These are phyloP conservation scores for Metschnikowia kunwiensis DNA, from an alignment of 805 yeast species.

Conservation along the genomic window DNA sequence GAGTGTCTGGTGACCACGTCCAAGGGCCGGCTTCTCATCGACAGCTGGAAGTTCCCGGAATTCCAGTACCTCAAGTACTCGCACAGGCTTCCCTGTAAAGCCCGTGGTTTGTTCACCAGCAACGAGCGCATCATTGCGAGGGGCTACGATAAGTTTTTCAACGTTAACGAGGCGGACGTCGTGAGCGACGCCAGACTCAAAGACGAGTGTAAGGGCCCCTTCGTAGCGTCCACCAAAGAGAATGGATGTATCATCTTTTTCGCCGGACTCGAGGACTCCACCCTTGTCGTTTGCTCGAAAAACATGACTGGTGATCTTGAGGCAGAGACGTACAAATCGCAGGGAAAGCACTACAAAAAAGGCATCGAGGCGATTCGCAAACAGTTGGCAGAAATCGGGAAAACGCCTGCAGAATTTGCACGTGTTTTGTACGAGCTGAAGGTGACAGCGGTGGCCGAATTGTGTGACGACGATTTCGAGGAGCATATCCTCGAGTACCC, in stretches of 20 bases:
- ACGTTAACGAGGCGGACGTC: constrained; percentile 54
- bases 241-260: constrained; percentile 91
- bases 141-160: constrained; percentile 95
- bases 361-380: constrained; percentile 58
- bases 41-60: constrained; percentile 80
- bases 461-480: constrained; percentile 89
- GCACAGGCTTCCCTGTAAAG: constrained; percentile 60
- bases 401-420: constrained; percentile 53
- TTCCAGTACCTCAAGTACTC: constrained; percentile 73
- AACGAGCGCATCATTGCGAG: constrained; percentile 58
- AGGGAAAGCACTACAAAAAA: constrained; percentile 68
- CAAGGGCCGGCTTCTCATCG: constrained; percentile 14
- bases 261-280: constrained; percentile 72
- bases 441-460: constrained; percentile 86
- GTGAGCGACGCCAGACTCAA: constrained; percentile 6
- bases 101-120: constrained; percentile 78
- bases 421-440: constrained; percentile 45
- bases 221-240: constrained; percentile 75
- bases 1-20: constrained; percentile 17
- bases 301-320: constrained; percentile 69
- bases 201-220: constrained; percentile 64
- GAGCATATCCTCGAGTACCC: constrained; percentile 85
- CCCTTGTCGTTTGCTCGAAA: constrained; percentile 83
- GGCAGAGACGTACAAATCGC: constrained; percentile 4
- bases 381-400: constrained; percentile 47